These are phyloP conservation scores for Citrus mangshanensis DNA, from an alignment of 345 rosid species.

Conservation along the genomic window DNA sequence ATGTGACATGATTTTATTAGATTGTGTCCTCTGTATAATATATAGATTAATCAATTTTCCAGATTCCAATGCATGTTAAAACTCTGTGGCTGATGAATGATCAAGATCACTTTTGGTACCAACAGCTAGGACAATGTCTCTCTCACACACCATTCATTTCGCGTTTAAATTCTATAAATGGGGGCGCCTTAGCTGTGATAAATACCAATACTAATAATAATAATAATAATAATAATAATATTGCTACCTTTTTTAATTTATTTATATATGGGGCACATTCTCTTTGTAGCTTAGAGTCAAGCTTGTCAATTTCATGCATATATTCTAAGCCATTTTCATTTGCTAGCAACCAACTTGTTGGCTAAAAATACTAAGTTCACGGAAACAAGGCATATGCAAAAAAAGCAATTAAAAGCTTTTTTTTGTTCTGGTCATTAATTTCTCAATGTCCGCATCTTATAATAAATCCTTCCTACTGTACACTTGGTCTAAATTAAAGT, in stretches of 20 bases:
- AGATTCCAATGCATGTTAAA: slow-evolving; percentile 12
- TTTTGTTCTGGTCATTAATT: slow-evolving; percentile 7
- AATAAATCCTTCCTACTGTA: background rate
- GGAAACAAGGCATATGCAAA: background rate
- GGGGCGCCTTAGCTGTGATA: slow-evolving; percentile 6
- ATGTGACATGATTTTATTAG: too few relatives aligned
- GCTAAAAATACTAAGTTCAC: slow-evolving; percentile 6
- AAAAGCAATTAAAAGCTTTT: slow-evolving; percentile 15
- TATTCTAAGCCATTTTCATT: slow-evolving; percentile 30
- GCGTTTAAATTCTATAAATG: slow-evolving; percentile 16
- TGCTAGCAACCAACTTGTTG: slow-evolving; percentile 21
- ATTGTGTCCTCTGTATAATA: too few relatives aligned
- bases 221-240: too few relatives aligned
- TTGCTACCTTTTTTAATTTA: too few relatives aligned
- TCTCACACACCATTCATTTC: slow-evolving; percentile 20
- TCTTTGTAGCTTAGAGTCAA: slow-evolving; percentile 6
- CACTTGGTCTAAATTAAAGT: background rate
- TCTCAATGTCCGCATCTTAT: background rate
- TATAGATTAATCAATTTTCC: background rate
- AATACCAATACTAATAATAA: background rate
- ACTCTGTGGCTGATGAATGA: background rate
- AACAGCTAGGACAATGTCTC: background rate
- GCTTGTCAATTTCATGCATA: slow-evolving; percentile 30
- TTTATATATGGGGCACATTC: background rate
- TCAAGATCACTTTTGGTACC: background rate